Conservation (phyloP, 345 rosid genomes). For the Arabidopsis arenosa region DNA sequence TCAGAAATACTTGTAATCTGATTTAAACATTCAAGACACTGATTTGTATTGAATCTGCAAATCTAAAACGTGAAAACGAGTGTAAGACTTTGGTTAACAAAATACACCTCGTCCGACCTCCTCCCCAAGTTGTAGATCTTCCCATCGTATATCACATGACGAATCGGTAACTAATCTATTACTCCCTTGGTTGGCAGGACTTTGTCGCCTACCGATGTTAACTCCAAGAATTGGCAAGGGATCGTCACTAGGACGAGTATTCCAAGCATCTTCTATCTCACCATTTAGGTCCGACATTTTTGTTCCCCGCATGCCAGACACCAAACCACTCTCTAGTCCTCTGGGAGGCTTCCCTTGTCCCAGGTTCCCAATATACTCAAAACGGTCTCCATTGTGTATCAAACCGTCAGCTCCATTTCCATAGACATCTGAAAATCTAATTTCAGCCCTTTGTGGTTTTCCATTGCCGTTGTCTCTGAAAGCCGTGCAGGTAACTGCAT, state of each 20-base stretch:
- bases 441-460: conserved; percentile 29
- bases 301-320: conserved; percentile 49
- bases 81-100: conserved; percentile 21
- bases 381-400: conserved; percentile 45
- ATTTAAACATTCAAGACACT: conserved; percentile 4
- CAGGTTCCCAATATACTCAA: conserved; percentile 36
- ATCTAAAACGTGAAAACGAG: conserved; percentile 13
- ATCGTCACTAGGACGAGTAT: conserved; percentile 39
- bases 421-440: conserved; percentile 33
- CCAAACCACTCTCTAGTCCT: conserved; percentile 40
- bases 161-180: conserved; percentile 44
- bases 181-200: conserved; percentile 56
- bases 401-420: conserved; percentile 35
- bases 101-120: conserved; percentile 82
- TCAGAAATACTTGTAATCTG: not conserved
- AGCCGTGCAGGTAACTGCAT: conserved; percentile 29
- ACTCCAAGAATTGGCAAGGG: conserved; percentile 47
- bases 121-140: conserved; percentile 71
- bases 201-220: conserved; percentile 50
- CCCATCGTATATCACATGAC: conserved; percentile 75
- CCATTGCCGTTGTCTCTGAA: conserved; percentile 37
- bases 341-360: conserved; percentile 41
- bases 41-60: not conserved
- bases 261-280: conserved; percentile 52
- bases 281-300: conserved; percentile 42